These are phyloP conservation scores for Actinomortierella wolfii DNA, from an alignment of 371 early-diverging fungal genomes.

Conservation along the genomic window DNA sequence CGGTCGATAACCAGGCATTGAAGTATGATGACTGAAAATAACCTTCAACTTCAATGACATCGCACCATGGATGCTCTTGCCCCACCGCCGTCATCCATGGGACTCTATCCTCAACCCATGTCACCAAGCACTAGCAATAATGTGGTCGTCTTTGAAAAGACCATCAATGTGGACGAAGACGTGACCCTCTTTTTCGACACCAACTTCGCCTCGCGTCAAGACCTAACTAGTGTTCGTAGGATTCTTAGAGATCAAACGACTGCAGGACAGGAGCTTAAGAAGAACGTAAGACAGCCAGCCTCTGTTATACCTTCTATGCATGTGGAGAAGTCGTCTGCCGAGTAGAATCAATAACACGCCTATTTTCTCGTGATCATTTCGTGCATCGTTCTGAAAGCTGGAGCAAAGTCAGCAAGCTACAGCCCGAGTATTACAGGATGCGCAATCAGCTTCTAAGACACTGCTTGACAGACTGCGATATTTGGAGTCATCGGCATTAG, in stretches of 20 bases:
- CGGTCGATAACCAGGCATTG: no score
- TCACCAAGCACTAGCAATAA: conserved; percentile 11
- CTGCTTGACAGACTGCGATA: conserved; percentile 13
- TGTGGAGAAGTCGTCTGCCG: not conserved
- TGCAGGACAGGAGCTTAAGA: conserved; percentile 4
- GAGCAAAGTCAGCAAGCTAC: conserved; percentile 30
- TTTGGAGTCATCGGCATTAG: conserved; percentile 30
- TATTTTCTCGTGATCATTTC: no score
- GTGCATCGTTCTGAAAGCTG: conserved; percentile 10
- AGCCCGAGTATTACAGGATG: conserved; percentile 15
- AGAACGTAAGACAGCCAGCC: conserved; percentile 15
- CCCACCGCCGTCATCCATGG: no score
- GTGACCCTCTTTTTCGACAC: conserved; percentile 38
- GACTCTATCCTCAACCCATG: no score
- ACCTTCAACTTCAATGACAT: no score
- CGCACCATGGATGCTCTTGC: no score
- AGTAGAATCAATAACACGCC: not conserved
- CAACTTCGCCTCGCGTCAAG: conserved; percentile 24
- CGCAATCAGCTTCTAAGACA: conserved; percentile 16
- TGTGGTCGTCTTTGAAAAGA: conserved; percentile 42
- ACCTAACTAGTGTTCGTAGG: conserved; percentile 23
- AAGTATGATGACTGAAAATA: no score
- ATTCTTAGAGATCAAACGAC: conserved; percentile 17
- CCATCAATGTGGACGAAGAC: conserved; percentile 42
- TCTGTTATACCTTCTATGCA: not conserved